Evolutionary conservation across 169 alveolate species (phyloP), one percentile per base, ranked within the genome.

Genomic region (Plasmodium inui): DNA sequence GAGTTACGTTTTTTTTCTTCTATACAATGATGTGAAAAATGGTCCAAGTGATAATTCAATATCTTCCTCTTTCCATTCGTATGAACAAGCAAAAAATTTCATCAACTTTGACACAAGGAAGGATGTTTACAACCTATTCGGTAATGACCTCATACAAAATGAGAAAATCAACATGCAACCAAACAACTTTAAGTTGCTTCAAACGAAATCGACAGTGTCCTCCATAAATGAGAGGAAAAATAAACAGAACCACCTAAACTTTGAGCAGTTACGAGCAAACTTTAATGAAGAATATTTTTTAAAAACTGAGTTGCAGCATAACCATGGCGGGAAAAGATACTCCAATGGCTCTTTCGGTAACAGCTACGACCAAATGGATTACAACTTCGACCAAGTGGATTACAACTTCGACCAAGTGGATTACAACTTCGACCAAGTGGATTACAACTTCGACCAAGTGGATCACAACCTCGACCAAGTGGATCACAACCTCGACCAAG

Each of bases 231-330:
- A 83, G 19, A 57, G 44, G 46, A 61, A 39, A 79, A 46, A 41
- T 41, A 46, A 37, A 55, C 28, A 72, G 46, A 50, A 67, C 19
- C 83, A 80, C 50, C 17, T 57, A 50, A 61, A 67, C 55, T 79
- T 89, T 32, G 94, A 89, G 34, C 82, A 61, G 41, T 67, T 89
- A 79, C 39, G 94, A 34, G 90, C n/a, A 78, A 78, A 55, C 12
- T 79, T 89, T 79, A 79, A 79, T 57, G 88, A 76, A 22, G 82
- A 89, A 61, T 78, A 79, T 89, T 89, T 89, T 34, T 22, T 89
- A 50, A 61, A 89, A 9, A 39, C 46, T 19, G 76, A 89, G 32
- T 14, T 89, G 71, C 83, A 41, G 32, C 39, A 89, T 61, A 46
- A 74, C 67, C 76, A 14, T 0, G 50, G 72, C 3, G 30, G 82